Evolutionary conservation across 1,284 basidiomycete genomes (phyloP), one percentile per base, ranked within the genome.

Genomic region (Albatrellus sp.): DNA sequence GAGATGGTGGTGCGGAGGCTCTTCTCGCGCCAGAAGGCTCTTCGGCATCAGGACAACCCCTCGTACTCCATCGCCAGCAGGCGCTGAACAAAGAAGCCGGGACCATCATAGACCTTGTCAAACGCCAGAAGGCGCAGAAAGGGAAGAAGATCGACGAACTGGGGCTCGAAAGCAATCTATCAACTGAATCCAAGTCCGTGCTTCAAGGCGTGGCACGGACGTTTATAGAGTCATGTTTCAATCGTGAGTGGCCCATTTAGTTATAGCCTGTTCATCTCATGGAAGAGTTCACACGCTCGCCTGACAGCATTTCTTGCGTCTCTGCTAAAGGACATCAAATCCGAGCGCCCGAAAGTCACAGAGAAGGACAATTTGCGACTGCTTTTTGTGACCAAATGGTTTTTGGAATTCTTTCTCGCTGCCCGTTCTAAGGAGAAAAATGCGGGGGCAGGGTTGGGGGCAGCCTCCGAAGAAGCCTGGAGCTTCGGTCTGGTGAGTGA

Each of bases 251-350:
- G 32, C 44, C 35, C 16, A 24, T 24, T 24, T 7, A 24, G 24
- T 49, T 37, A 37, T 48, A 24, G 20, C 13, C 9, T 38, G 43
- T 11, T 37, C 36, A 35, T 29, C 34, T 32, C 6, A 46, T 37
- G 24, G 4, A 24, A 24, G 24, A 3, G 24, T 24, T 24, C 24
- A 24, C 24, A 24, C 24, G 24, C 24, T 4, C 7, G 24, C 24
- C 24, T 24, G 24, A 24, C 41, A 94, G 90, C 78, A 20, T 91
- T 96, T 62, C 73, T 96, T 45, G 67, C 75, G 2, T 80, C 79
- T 1, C 66, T 96, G n/a, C 64, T 96, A 45, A 91, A 86, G 60
- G 92, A 97, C 56, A 94, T 97, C 59, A 79, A 83, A 48, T 87
- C 88, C 51, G 92, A 97, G 60, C 72, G 90, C 19, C 73, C 80